Base-by-base conservation (phyloP, 345 rosid genomes). In the Sapria himalayana region DNA sequence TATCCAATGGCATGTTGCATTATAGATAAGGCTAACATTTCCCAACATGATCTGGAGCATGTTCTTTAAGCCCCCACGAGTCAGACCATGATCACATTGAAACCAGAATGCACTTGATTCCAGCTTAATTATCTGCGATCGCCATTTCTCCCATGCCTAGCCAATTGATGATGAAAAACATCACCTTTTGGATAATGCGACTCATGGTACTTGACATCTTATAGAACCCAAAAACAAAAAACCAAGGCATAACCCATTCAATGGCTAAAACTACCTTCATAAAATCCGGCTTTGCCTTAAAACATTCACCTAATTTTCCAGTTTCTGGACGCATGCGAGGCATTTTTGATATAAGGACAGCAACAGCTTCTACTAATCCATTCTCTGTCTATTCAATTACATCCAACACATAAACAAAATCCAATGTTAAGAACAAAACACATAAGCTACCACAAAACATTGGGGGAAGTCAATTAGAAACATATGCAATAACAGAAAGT, bases 121-220 rank as follows among this genome's bases (percentile, higher is more conserved):
- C 63, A 82, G 58, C 61, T 82, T 86, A 33, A 67, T 70, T 54
- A 86, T 69, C 54, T 74, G 89, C 46, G 72, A 65, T 46, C 85
- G 84, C 98, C 98, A 86, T 59, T 58, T 82, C 62, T 86, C 98
- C 85, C 94, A 81, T 33, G 91, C 82, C 94, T 82, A 50, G 45
- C 38, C 24, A 54, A 49, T 33, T 40, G 17, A 29, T 29, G 18
- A 42, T 19, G 43, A 8, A 29, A 23, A 45, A 18, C 25, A 24
- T 25, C 29, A 37, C 22, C 45, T 44, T 13, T 16, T 17, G 7
- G 37, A 33, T 16, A 25, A n/a, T n/a, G n/a, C n/a, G n/a, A n/a
- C n/a, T n/a, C n/a, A n/a, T n/a, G n/a, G n/a, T n/a, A n/a, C n/a
- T n/a, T 4, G 22, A 29, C 10, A 29, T 11, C 33, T 22, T 11